phyloP scores from a whole-genome alignment of 257 asterid species.

The Solanum neorickii region DNA sequence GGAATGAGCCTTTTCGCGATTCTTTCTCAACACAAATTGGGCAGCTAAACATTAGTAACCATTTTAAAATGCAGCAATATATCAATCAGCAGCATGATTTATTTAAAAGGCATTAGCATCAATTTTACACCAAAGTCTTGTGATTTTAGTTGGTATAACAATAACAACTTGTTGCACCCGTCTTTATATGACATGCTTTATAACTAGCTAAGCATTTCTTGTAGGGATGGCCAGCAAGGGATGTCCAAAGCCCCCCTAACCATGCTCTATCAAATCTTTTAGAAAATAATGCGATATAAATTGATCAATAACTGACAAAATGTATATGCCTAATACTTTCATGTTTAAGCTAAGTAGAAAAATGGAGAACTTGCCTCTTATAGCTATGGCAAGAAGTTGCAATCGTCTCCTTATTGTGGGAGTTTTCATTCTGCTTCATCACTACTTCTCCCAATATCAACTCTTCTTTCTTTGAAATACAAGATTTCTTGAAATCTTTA shows the following conservation, averaged over 20 bases:
- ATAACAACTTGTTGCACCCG: not conserved
- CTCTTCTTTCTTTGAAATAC: not conserved
- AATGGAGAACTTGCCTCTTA: not conserved
- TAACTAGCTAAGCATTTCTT: not conserved
- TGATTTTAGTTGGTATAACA: not conserved
- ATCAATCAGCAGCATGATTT: not conserved
- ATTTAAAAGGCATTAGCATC: not conserved
- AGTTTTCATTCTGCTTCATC: not conserved
- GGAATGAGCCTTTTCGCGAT: not conserved
- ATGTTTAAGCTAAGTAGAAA: not conserved
- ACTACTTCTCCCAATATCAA: not conserved
- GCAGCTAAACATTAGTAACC: not conserved
- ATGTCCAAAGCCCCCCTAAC: not conserved
- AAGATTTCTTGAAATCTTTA: not conserved
- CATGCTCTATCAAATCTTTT: not conserved
- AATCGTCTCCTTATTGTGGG: not conserved
- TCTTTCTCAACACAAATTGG: not conserved
- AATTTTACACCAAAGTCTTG: not conserved
- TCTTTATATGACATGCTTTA: not conserved
- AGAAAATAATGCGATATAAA: not conserved
- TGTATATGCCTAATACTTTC: not conserved
- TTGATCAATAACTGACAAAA: not conserved
- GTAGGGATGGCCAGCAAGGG: not conserved
- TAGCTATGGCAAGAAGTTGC: not conserved
- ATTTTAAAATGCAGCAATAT: not conserved